These are phyloP conservation scores for Citrus cavaleriei DNA, from an alignment of 345 rosid species.

Conservation along the genomic window DNA sequence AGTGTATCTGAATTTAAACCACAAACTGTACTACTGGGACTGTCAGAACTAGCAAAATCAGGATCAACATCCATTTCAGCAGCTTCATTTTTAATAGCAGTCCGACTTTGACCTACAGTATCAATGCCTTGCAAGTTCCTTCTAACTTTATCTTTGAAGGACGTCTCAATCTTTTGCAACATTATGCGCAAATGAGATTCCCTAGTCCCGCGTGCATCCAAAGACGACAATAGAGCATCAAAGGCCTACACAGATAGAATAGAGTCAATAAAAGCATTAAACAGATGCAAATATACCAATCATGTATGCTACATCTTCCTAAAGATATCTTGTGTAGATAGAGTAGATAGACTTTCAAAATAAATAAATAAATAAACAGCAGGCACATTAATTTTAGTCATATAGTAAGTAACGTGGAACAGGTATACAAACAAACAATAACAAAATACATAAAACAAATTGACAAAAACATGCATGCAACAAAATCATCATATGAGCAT, in stretches of 20 bases:
- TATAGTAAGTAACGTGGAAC: background rate
- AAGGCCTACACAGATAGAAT: conserved; percentile 54
- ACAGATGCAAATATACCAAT: background rate
- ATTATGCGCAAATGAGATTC: conserved; percentile 93
- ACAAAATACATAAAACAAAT: background rate
- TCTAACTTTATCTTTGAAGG: conserved; percentile 65
- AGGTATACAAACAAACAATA: background rate
- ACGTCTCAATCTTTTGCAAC: conserved; percentile 73
- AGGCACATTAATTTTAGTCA: background rate
- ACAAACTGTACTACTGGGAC: conserved; percentile 62
- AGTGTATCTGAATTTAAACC: conserved; percentile 43
- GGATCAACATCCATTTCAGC: conserved; percentile 40
- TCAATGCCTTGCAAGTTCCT: conserved; percentile 31
- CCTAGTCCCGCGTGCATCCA: conserved; percentile 88
- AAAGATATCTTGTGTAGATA: background rate
- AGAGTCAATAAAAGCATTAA: background rate
- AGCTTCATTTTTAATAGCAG: conserved; percentile 32
- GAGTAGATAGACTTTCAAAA: background rate
- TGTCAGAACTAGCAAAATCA: conserved; percentile 38
- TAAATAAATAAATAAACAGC: background rate
- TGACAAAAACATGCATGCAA: background rate
- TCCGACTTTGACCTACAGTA: conserved; percentile 26
- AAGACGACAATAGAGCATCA: conserved; percentile 71
- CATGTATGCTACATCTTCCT: background rate
- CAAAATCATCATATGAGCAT: background rate